phyloP scores from a whole-genome alignment of 345 rosid genomes.

The Eucalyptus marginata region DNA sequence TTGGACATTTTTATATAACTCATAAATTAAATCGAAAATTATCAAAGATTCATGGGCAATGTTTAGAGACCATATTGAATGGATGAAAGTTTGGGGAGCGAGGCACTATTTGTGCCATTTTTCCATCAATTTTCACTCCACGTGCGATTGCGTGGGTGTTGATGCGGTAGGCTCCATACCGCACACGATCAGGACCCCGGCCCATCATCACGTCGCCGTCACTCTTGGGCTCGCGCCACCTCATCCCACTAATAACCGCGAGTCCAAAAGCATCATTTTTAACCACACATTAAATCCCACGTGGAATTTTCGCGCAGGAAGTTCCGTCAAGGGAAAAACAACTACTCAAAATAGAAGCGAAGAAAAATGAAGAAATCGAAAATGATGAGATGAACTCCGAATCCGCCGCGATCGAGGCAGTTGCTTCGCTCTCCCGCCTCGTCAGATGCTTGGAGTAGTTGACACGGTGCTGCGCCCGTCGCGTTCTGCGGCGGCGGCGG shows the following conservation, averaged over 20 bases:
- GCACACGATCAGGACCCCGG: background rate
- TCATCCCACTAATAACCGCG: background rate
- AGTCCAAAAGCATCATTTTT: background rate
- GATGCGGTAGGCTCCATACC: background rate
- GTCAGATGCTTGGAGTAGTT: background rate
- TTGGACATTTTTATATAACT: background rate
- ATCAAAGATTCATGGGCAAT: fast-evolving
- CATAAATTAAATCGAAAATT: too few relatives aligned
- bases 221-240: background rate
- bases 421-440: background rate
- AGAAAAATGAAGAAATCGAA: background rate
- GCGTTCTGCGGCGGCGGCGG: background rate
- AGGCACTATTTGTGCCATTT: fast-evolving
- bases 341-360: background rate
- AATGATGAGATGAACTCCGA: background rate
- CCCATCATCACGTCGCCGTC: background rate
- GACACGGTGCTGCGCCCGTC: background rate
- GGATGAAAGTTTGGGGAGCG: fast-evolving
- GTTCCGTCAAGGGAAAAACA: background rate
- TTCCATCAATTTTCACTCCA: background rate
- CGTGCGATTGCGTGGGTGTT: background rate
- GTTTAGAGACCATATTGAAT: fast-evolving
- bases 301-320: background rate
- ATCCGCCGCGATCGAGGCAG: background rate
- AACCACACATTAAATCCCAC: background rate